A percentile compares a stretch with the other conserved stretches of the same genome.
phyloP scores from a whole-genome alignment of 2,329 filamentous ascomycete genomes.

The Aspergillus puulaauensis region DNA sequence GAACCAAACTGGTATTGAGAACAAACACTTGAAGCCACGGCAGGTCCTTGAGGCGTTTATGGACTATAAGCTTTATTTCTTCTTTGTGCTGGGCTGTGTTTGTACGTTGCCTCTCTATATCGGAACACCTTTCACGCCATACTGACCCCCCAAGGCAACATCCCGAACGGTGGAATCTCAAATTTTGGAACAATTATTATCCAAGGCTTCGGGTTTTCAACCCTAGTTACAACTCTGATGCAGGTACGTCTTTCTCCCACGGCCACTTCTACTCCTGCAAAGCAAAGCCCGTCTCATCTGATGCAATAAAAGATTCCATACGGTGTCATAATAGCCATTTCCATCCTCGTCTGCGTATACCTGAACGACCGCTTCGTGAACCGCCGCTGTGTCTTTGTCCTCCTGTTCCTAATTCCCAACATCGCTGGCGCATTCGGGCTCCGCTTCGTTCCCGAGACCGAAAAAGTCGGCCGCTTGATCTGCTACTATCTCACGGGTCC shows the following conservation, averaged over 20 bases:
- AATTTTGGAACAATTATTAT: slow-evolving; percentile 63
- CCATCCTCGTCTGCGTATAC: slow-evolving; percentile 50
- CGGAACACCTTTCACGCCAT: neutral
- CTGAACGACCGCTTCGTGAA: slow-evolving; percentile 50
- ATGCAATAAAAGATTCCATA: slow-evolving; percentile 45
- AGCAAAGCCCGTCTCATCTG: neutral
- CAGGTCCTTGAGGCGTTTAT: slow-evolving; percentile 58
- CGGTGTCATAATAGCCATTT: slow-evolving; percentile 51
- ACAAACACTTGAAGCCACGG: slow-evolving; percentile 54
- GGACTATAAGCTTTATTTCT: slow-evolving; percentile 61
- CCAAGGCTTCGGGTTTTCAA: slow-evolving; percentile 56
- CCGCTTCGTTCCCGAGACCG: slow-evolving; percentile 51
- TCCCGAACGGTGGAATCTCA: slow-evolving; percentile 57
- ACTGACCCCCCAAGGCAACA: slow-evolving; percentile 36
- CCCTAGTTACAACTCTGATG: slow-evolving; percentile 55
- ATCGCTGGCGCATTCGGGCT: slow-evolving; percentile 60
- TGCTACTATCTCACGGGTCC: slow-evolving; percentile 60
- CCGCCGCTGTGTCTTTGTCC: slow-evolving; percentile 53
- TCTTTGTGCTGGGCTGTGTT: slow-evolving; percentile 53
- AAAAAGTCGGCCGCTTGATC: slow-evolving; percentile 55
- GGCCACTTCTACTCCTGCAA: no score
- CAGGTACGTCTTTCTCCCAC: slow-evolving; percentile 31
- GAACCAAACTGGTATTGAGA: slow-evolving; percentile 62
- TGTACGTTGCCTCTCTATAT: slow-evolving; percentile 22
- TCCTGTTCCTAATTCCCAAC: slow-evolving; percentile 59